Conservation (phyloP, 768 basidiomycete genomes). For the Russula sp. region DNA sequence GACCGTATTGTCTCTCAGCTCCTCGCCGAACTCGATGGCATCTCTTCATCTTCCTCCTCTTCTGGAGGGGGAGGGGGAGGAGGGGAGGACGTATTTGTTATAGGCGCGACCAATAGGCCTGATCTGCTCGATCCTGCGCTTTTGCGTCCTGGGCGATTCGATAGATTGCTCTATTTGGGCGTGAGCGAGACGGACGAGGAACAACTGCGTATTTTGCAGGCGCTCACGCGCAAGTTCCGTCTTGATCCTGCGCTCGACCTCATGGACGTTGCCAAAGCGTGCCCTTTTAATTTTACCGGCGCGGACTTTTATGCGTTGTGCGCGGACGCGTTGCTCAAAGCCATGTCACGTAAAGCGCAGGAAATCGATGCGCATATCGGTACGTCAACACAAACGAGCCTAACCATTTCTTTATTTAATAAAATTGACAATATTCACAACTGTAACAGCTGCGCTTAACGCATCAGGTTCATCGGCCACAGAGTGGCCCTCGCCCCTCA, state of each 20-base stretch:
- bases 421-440: not conserved
- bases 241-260: slow-evolving; percentile 69
- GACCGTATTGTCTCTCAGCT: slow-evolving; percentile 95
- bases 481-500: slow-evolving; percentile 60
- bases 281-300: slow-evolving; percentile 93
- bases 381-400: slow-evolving; percentile 34
- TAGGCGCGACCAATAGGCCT: slow-evolving; percentile 93
- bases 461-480: slow-evolving; percentile 35
- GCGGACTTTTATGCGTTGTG: slow-evolving; percentile 98
- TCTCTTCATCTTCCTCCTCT: slow-evolving; percentile 50
- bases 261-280: slow-evolving; percentile 58
- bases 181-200: slow-evolving; percentile 84
- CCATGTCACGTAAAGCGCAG: slow-evolving; percentile 86
- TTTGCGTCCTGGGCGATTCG: slow-evolving; percentile 88
- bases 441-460: slow-evolving; percentile 42
- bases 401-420: not conserved
- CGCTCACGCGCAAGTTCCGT: slow-evolving; percentile 89
- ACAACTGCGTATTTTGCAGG: slow-evolving; percentile 82
- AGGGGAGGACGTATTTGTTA: slow-evolving; percentile 82
- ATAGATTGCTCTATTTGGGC: slow-evolving; percentile 93
- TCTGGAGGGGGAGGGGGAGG: slow-evolving; percentile 28
- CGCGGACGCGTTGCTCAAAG: slow-evolving; percentile 92
- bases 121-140: slow-evolving; percentile 89
- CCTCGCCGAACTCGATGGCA: slow-evolving; percentile 90
- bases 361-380: slow-evolving; percentile 75